These are phyloP conservation scores for Parasarocladium wereldwijsianum DNA, from an alignment of 2,329 filamentous ascomycete species.

Conservation along the genomic window DNA sequence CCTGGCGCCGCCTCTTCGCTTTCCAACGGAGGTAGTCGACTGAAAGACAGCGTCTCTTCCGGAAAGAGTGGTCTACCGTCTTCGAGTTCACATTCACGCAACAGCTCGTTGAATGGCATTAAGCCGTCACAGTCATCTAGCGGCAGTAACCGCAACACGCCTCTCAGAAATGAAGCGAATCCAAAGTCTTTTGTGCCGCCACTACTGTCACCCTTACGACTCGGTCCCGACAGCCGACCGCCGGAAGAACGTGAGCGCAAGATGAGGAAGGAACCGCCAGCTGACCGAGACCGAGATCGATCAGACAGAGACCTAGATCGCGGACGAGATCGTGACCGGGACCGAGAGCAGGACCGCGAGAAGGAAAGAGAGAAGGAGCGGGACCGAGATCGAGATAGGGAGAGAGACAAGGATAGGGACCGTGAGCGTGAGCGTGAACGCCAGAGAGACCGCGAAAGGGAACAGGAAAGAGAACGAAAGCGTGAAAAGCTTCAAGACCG, in stretches of 20 bases:
- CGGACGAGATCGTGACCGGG: neutral
- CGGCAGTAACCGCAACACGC: constrained; percentile 18
- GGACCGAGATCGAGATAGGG: constrained; percentile 6
- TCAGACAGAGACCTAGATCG: neutral
- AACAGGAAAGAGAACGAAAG: constrained; percentile 15
- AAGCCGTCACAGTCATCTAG: constrained; percentile 16
- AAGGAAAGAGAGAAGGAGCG: constrained; percentile 18
- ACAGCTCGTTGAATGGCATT: constrained; percentile 28
- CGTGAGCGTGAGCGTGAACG: neutral
- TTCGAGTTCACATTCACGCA: constrained; percentile 22
- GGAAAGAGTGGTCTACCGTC: constrained; percentile 14
- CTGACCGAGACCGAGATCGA: constrained; percentile 6
- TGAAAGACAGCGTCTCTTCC: constrained; percentile 15
- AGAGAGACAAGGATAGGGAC: constrained; percentile 1
- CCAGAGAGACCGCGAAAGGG: neutral
- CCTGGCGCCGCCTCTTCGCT: constrained; percentile 14
- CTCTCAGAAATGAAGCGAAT: constrained; percentile 22
- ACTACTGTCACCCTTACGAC: constrained; percentile 35
- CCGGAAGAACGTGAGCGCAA: neutral
- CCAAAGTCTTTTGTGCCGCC: constrained; percentile 30
- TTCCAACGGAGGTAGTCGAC: constrained; percentile 20
- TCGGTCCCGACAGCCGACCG: constrained; percentile 25
- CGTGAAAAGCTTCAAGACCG: too few species aligned
- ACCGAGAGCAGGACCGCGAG: too few species aligned
- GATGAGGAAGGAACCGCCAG: constrained; percentile 9